Evolutionary conservation across 176 grass and related monocot genomes (phyloP).

Genomic region (Tillandsia fasciculata): DNA sequence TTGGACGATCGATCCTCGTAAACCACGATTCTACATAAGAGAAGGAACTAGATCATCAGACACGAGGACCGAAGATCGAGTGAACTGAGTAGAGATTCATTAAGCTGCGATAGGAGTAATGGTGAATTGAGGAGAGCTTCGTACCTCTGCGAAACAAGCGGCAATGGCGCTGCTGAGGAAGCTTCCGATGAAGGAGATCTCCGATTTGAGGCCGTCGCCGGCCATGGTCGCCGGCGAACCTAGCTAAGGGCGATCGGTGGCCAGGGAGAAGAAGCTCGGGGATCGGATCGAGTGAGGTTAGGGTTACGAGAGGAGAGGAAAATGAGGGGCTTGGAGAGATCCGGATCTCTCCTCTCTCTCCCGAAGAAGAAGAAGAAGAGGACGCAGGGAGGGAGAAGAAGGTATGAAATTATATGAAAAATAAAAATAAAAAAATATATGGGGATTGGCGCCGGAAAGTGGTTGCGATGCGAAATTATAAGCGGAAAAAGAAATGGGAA

Average conservation of each 20-base stretch:
- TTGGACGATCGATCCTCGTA: too few species aligned
- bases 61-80: too few species aligned
- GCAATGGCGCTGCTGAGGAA: conserved; percentile 89
- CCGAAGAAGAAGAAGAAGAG: neutral
- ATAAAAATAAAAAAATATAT: too few species aligned
- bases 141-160: conserved; percentile 86
- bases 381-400: neutral
- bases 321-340: neutral
- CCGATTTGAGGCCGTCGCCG: conserved; percentile 14
- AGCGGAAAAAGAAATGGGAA: too few species aligned
- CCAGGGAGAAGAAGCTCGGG: neutral
- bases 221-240: conserved; percentile 4
- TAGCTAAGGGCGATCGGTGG: neutral
- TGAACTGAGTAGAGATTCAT: neutral
- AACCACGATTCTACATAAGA: too few species aligned
- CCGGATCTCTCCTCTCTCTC: too few species aligned
- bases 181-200: conserved; percentile 51
- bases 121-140: neutral
- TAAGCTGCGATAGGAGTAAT: neutral
- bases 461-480: too few species aligned
- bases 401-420: too few species aligned
- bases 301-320: neutral
- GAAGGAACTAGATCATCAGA: too few species aligned
- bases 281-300: neutral
- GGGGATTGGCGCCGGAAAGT: too few species aligned